These are phyloP conservation scores for Hemisphaericaspora lyxosophila DNA, from an alignment of 1,139 yeast genomes.

Conservation along the genomic window DNA sequence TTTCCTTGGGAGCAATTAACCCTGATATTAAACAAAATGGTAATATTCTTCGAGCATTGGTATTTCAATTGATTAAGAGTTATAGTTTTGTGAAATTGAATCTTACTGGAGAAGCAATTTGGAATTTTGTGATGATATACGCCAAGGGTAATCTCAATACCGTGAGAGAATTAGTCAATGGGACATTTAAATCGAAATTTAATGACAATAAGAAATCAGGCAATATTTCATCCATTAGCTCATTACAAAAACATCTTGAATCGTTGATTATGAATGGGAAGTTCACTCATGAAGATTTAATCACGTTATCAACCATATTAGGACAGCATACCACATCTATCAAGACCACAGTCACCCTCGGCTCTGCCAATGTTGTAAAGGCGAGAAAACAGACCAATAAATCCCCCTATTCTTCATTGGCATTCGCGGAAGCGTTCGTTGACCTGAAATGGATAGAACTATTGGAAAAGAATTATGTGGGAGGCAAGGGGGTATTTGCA, in stretches of 20 bases:
- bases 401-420: constrained; percentile 5
- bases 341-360: constrained; percentile 14
- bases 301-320: constrained; percentile 42
- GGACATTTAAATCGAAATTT: constrained; percentile 45
- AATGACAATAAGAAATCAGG: constrained; percentile 54
- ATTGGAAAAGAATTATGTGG: constrained; percentile 55
- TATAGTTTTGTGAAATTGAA: constrained; percentile 57
- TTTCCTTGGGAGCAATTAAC: constrained; percentile 69
- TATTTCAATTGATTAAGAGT: constrained; percentile 51
- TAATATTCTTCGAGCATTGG: constrained; percentile 44
- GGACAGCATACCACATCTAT: constrained; percentile 32
- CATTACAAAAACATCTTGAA: constrained; percentile 47
- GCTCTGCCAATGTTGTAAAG: constrained; percentile 15
- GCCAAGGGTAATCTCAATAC: constrained; percentile 42
- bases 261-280: constrained; percentile 44
- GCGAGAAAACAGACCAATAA: constrained; percentile 11
- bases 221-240: constrained; percentile 44
- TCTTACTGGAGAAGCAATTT: constrained; percentile 56
- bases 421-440: constrained; percentile 54
- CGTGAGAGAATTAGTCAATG: constrained; percentile 57
- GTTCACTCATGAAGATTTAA: constrained; percentile 44
- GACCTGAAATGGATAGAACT: constrained; percentile 55
- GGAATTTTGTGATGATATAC: constrained; percentile 63
- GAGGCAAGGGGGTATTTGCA: constrained; percentile 55
- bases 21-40: constrained; percentile 62